Conservation (phyloP, 805 yeast species). For the Teunomyces cretensis region DNA sequence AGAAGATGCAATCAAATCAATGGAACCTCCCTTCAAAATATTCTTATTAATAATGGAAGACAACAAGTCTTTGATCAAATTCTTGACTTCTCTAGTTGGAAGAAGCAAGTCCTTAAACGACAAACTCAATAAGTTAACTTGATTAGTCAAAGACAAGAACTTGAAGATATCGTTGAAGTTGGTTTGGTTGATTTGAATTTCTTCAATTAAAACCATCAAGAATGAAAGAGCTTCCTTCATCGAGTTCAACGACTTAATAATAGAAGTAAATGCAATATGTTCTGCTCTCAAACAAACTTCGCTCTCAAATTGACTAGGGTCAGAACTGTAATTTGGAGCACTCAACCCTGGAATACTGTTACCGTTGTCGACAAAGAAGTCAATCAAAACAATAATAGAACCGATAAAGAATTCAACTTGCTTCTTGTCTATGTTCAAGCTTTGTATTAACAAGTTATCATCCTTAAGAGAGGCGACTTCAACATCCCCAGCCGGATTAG, state of each 20-base stretch:
- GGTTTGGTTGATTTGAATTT: slow-evolving; percentile 44
- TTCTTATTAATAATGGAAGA: slow-evolving; percentile 87
- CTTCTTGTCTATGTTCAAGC: slow-evolving; percentile 44
- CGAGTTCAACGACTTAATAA: slow-evolving; percentile 70
- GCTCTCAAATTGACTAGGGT: slow-evolving; percentile 48
- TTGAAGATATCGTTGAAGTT: slow-evolving; percentile 66
- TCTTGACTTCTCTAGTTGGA: slow-evolving; percentile 58
- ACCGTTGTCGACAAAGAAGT: slow-evolving; percentile 67
- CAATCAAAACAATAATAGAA: slow-evolving; percentile 65
- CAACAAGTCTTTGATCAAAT: slow-evolving; percentile 78
- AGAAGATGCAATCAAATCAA: slow-evolving; percentile 83
- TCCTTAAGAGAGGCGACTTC: slow-evolving; percentile 41
- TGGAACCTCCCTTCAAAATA: slow-evolving; percentile 88
- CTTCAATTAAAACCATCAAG: slow-evolving; percentile 76
- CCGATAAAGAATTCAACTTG: slow-evolving; percentile 71
- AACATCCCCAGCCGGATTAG: slow-evolving; percentile 34
- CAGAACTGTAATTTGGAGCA: slow-evolving; percentile 55
- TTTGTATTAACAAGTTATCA: slow-evolving; percentile 44
- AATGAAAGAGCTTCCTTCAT: slow-evolving; percentile 91
- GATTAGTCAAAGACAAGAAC: slow-evolving; percentile 66
- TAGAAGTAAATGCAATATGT: slow-evolving; percentile 78
- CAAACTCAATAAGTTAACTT: slow-evolving; percentile 62
- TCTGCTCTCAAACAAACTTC: slow-evolving; percentile 86
- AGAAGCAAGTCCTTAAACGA: slow-evolving; percentile 77
- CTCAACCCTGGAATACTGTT: slow-evolving; percentile 59